Percentiles rank a stretch among this genome's conserved stretches.
Conservation (phyloP, 257 asterid genomes). For the Lavandula angustifolia region DNA sequence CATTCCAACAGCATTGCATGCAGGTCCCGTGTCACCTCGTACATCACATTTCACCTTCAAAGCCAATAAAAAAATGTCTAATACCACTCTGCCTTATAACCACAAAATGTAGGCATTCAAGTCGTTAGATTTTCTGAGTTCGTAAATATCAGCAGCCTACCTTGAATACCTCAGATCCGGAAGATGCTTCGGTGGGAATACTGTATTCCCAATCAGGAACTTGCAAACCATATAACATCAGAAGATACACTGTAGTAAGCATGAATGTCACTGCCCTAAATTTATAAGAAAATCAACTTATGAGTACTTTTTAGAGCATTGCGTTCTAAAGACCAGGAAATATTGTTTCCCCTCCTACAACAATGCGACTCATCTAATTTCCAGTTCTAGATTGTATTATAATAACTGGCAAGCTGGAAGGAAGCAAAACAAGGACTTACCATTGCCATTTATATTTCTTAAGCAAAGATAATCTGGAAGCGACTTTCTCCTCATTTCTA, state of each 20-base stretch:
- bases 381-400: neutral
- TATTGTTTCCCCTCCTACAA: neutral
- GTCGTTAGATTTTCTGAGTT: neutral
- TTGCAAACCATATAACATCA: constrained; percentile 50
- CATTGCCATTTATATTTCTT: constrained; percentile 64
- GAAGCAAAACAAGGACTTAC: constrained; percentile 38
- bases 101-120: constrained; percentile 1
- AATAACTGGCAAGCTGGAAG: neutral
- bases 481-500: constrained; percentile 54
- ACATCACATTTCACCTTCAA: constrained; percentile 65
- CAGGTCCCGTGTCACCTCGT: constrained; percentile 70
- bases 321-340: neutral
- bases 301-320: neutral
- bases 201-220: constrained; percentile 68
- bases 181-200: constrained; percentile 43
- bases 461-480: constrained; percentile 52
- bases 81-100: neutral
- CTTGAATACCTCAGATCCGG: constrained; percentile 35
- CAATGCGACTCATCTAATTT: neutral
- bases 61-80: constrained; percentile 24
- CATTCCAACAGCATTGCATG: constrained; percentile 77
- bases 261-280: constrained; percentile 51
- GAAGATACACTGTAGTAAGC: constrained; percentile 49
- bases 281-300: neutral
- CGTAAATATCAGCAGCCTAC: constrained; percentile 37